These are phyloP conservation scores for Pisolithus sp. DNA, from an alignment of 768 basidiomycete species.

Conservation along the genomic window DNA sequence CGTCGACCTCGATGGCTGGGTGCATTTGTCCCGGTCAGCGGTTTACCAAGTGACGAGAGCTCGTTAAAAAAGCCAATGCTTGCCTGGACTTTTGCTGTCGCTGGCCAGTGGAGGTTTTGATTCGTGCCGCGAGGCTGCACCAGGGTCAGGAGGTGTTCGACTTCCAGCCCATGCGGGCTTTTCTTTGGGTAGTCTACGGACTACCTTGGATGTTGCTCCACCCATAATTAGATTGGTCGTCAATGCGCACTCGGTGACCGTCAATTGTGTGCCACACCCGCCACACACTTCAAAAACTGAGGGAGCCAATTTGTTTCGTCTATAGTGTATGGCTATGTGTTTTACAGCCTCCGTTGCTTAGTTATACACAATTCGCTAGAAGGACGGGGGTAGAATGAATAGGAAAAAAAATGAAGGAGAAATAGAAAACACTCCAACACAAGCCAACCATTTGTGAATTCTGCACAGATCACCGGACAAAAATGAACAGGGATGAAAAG, in stretches of 20 bases:
- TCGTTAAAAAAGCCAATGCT: background rate
- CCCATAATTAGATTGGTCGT: slow-evolving; percentile 44
- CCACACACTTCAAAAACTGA: background rate
- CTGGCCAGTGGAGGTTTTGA: slow-evolving; percentile 34
- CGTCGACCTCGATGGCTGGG: slow-evolving; percentile 56
- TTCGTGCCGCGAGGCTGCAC: slow-evolving; percentile 8
- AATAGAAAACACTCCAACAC: slow-evolving; percentile 29
- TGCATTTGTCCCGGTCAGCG: background rate
- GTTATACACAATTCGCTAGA: slow-evolving; percentile 31
- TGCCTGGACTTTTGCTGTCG: slow-evolving; percentile 48
- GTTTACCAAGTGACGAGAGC: background rate
- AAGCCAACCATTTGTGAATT: slow-evolving; percentile 15
- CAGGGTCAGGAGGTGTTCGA: slow-evolving; percentile 25
- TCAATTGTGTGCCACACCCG: background rate
- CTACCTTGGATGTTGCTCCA: slow-evolving; percentile 51
- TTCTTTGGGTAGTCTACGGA: slow-evolving; percentile 48
- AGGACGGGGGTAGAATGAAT: slow-evolving; percentile 24
- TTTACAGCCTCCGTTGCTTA: slow-evolving; percentile 35
- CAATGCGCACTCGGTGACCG: background rate
- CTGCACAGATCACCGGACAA: slow-evolving; percentile 18
- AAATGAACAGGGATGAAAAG: slow-evolving; percentile 4
- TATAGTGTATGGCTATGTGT: slow-evolving; percentile 24
- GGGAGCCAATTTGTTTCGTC: slow-evolving; percentile 24
- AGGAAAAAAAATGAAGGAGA: slow-evolving; percentile 20
- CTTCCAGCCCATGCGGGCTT: slow-evolving; percentile 45